Base-by-base conservation (phyloP, 2,329 filamentous ascomycete species). In the Rhinocladiella similis region DNA sequence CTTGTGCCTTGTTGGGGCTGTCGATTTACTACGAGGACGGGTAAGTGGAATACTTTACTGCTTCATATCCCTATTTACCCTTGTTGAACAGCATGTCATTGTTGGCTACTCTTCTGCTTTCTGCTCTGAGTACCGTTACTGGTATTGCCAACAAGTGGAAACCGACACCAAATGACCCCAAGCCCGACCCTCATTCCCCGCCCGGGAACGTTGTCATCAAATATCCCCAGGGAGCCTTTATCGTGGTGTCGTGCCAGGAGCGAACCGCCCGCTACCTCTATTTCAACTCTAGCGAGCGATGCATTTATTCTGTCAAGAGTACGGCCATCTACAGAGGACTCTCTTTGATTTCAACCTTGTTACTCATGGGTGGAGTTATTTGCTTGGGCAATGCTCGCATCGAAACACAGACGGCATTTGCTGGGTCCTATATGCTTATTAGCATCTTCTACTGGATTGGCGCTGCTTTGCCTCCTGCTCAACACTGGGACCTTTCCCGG, bases 401-500 rank as follows among this genome's bases (percentile, higher is more conserved):
- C 10, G 68, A 75, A 41, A 67, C 75, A 0, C 79, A 81, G 58
- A 73, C 79, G 35, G 75, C 72, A 2, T 81, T 78, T 73, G 78
- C 76, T 0, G 77, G 69, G 1, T 72, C 76, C 0, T 81, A 78
- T 62, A 75, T 80, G 69, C 64, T 79, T 12, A 74, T 80, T 33
- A 79, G 79, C 50, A 72, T 76, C 1, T 71, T 70, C 7, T 79
- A 81, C 63, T 81, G 79, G 78, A 72, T 77, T 18, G 77, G 77
- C 1, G 79, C 79, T 42, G 78, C 12, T 76, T 80, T 56, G 81
- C 78, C n/a, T n/a, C n/a, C n/a, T n/a, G n/a, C n/a, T n/a, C n/a
- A n/a, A n/a, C n/a, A n/a, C n/a, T n/a, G n/a, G 78, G 76, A 81
- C 55, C 72, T 75, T 1, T 69, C 70, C 3, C 73, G 73, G 50